Conservation (phyloP, 352 stramenopile genomes). For the Phytopythium montanum region DNA sequence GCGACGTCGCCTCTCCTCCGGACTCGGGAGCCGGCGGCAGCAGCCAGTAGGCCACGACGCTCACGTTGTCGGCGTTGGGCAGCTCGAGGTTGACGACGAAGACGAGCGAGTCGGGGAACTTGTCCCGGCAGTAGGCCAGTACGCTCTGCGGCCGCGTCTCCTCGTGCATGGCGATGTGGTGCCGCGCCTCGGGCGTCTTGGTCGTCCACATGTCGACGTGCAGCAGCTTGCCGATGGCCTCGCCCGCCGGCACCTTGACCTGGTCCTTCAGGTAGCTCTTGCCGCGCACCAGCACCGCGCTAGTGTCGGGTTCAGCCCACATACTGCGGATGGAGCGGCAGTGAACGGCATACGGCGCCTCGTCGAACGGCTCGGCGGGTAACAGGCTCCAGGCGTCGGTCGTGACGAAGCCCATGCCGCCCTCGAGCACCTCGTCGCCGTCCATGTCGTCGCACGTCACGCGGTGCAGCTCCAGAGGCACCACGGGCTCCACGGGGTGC, state of each 20-base stretch:
- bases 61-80: conserved; percentile 64
- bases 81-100: conserved; percentile 88
- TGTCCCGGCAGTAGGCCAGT: conserved; percentile 33
- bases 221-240: conserved; percentile 45
- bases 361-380: conserved; percentile 19
- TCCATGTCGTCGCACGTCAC: conserved; percentile 30
- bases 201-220: conserved; percentile 66
- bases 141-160: conserved; percentile 41
- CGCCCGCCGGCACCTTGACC: conserved; percentile 40
- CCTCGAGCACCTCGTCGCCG: conserved; percentile 17
- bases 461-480: conserved; percentile 23
- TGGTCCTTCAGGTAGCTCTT: conserved; percentile 51
- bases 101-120: conserved; percentile 58
- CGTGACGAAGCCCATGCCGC: conserved; percentile 12
- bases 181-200: conserved; percentile 32
- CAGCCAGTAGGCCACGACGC: conserved; percentile 78
- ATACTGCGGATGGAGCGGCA: conserved; percentile 38
- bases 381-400: conserved; percentile 9
- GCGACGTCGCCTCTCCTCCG: conserved; percentile 13
- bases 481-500: conserved; percentile 12
- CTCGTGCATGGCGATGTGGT: conserved; percentile 56
- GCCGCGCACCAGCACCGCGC: conserved; percentile 50
- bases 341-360: conserved; percentile 32
- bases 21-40: conserved; percentile 22
- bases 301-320: conserved; percentile 56